phyloP scores from a whole-genome alignment of 2,329 filamentous ascomycete species.

The Exophiala viscosa region DNA sequence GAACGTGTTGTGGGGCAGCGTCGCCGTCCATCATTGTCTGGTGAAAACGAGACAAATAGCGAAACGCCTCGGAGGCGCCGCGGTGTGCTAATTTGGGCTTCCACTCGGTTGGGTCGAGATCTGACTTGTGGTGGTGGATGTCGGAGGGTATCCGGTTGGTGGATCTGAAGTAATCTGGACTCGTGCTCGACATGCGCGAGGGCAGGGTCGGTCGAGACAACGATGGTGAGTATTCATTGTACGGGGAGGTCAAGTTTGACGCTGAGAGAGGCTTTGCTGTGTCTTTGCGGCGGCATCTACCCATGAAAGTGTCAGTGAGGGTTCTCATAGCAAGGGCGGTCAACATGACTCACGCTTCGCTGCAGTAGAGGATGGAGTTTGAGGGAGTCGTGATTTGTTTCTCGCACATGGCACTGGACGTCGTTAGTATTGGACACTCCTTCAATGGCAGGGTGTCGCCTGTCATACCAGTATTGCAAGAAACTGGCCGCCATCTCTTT shows the following conservation, averaged over 20 bases:
- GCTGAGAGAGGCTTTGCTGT: slow-evolving; percentile 43
- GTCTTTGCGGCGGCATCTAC: slow-evolving; percentile 47
- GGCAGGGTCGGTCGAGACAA: slow-evolving; percentile 37
- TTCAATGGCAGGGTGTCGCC: slow-evolving; percentile 18
- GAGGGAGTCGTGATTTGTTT: slow-evolving; percentile 61
- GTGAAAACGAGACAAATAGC: slow-evolving; percentile 45
- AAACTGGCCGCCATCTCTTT: slow-evolving; percentile 42
- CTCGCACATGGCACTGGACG: slow-evolving; percentile 58
- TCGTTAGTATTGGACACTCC: slow-evolving; percentile 24
- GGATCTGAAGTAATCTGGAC: slow-evolving; percentile 26
- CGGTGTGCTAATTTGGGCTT: slow-evolving; percentile 42
- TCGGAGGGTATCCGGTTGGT: slow-evolving; percentile 39
- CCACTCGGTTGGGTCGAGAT: slow-evolving; percentile 50
- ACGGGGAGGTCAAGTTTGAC: slow-evolving; percentile 31
- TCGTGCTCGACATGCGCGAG: slow-evolving; percentile 36
- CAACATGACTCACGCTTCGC: slow-evolving; percentile 52
- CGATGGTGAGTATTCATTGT: slow-evolving; percentile 33
- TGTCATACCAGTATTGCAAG: slow-evolving; percentile 42
- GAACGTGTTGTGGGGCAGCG: slow-evolving; percentile 12
- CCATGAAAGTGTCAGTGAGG: slow-evolving; percentile 4
- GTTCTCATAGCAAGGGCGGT: not conserved
- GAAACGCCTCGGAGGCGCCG: slow-evolving; percentile 41
- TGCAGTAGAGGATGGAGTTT: slow-evolving; percentile 61
- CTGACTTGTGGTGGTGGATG: slow-evolving; percentile 38
- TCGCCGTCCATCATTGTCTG: slow-evolving; percentile 16